phyloP scores from a whole-genome alignment of 2,329 filamentous ascomycete species.

The Clarireedia hainanense region DNA sequence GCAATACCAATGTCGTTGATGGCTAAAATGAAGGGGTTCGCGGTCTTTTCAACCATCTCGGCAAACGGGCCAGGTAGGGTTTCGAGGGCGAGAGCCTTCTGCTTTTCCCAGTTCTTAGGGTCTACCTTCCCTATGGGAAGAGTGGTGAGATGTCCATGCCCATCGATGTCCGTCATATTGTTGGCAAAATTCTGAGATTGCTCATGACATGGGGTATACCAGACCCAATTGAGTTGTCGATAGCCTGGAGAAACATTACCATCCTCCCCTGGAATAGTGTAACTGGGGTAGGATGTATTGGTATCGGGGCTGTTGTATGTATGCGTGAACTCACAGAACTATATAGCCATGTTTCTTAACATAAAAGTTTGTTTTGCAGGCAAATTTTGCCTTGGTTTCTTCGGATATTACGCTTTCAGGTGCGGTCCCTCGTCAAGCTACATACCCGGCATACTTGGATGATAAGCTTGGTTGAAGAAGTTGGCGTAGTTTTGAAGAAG shows the following conservation, averaged over 20 bases:
- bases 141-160: neutral
- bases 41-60: constrained; percentile 10
- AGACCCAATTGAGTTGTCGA: neutral
- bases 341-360: neutral
- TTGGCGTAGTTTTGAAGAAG: neutral
- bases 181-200: neutral
- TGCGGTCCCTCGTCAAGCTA: neutral
- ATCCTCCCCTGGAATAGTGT: neutral
- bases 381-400: neutral
- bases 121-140: neutral
- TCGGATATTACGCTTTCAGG: neutral
- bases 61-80: neutral
- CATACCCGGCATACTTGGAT: neutral
- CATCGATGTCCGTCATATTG: neutral
- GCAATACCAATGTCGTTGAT: constrained; percentile 3
- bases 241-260: neutral
- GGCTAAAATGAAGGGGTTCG: constrained; percentile 5
- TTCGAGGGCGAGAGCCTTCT: neutral
- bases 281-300: neutral
- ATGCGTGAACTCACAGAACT: neutral
- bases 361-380: neutral
- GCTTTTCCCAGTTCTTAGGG: neutral
- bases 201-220: neutral
- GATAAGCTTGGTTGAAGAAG: neutral
- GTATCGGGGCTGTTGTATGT: too few relatives aligned